A percentile compares a stretch with the other conserved stretches of the same genome.
These are phyloP conservation scores for Jackrogersella minutella DNA, from an alignment of 495 filamentous ascomycete genomes.

Conservation along the genomic window DNA sequence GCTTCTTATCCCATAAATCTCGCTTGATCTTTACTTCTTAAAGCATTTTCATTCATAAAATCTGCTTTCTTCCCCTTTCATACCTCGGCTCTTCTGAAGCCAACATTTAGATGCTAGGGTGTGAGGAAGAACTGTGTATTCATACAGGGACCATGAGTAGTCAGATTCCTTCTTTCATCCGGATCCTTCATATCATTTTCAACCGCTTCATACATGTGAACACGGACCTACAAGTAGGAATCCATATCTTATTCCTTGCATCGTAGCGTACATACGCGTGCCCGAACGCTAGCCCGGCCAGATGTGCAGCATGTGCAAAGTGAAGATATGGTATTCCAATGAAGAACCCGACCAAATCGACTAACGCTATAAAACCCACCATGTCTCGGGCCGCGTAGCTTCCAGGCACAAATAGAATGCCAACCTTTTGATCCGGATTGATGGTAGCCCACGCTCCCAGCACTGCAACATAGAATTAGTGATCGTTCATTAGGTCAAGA, in stretches of 20 bases:
- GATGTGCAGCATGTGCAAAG: conserved; percentile 35
- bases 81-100: not conserved
- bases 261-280: conserved; percentile 35
- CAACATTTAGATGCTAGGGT: not conserved
- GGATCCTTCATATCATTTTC: conserved; percentile 4
- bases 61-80: not conserved
- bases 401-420: conserved; percentile 34
- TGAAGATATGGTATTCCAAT: conserved; percentile 23
- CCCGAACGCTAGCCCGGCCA: conserved; percentile 37
- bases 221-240: conserved; percentile 25
- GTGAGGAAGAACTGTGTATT: too few relatives aligned
- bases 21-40: not conserved
- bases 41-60: not conserved
- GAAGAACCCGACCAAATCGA: conserved; percentile 40
- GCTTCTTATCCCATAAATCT: not conserved
- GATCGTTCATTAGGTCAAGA: not conserved
- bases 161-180: too few relatives aligned
- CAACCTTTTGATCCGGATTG: conserved; percentile 24
- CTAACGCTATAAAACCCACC: conserved; percentile 12
- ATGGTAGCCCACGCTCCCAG: conserved; percentile 33
- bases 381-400: conserved; percentile 7
- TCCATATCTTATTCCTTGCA: conserved; percentile 36
- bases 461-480: conserved; percentile 18
- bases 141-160: too few relatives aligned
- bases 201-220: conserved; percentile 29